Percentiles rank a stretch among this genome's conserved stretches.
Conservation (phyloP, 352 stramenopile species). For the Pythium brachiatum region DNA sequence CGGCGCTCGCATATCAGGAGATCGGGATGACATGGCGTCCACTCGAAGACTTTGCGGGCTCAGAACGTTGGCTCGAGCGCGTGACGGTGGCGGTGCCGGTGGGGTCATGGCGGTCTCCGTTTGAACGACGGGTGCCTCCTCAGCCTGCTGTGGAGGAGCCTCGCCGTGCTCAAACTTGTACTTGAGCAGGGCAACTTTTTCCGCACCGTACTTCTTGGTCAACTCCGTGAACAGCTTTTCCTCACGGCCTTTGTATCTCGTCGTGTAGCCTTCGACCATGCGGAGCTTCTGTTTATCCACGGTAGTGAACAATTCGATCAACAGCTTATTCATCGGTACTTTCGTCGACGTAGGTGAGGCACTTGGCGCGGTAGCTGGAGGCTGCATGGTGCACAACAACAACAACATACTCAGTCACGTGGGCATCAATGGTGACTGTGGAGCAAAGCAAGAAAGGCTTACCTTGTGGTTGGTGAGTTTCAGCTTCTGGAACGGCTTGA, state of each 20-base stretch:
- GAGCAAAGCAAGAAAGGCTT: too few species aligned
- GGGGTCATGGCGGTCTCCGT: neutral
- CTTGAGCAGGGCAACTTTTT: constrained; percentile 45
- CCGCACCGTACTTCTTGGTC: constrained; percentile 54
- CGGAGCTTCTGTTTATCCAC: constrained; percentile 56
- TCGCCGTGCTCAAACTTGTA: constrained; percentile 13
- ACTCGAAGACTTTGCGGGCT: neutral
- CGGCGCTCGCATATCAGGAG: neutral
- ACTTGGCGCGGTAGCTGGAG: neutral
- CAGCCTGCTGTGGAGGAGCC: neutral
- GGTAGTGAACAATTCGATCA: constrained; percentile 62
- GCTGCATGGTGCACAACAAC: neutral
- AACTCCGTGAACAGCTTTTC: constrained; percentile 67
- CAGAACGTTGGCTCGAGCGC: neutral
- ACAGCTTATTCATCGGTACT: constrained; percentile 39
- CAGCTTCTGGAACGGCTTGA: constrained; percentile 22
- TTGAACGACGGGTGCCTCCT: neutral
- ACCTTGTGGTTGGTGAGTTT: constrained; percentile 10
- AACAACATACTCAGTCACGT: neutral
- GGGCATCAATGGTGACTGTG: too few species aligned
- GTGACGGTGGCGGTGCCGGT: neutral
- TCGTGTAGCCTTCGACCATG: constrained; percentile 66
- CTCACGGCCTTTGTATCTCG: constrained; percentile 63
- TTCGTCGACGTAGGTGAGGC: neutral
- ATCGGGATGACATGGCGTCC: neutral